A percentile compares a stretch with the other conserved stretches of the same genome.
These are phyloP conservation scores for Geotrichum histeridarum DNA, from an alignment of 1,139 yeast species.

Conservation along the genomic window DNA sequence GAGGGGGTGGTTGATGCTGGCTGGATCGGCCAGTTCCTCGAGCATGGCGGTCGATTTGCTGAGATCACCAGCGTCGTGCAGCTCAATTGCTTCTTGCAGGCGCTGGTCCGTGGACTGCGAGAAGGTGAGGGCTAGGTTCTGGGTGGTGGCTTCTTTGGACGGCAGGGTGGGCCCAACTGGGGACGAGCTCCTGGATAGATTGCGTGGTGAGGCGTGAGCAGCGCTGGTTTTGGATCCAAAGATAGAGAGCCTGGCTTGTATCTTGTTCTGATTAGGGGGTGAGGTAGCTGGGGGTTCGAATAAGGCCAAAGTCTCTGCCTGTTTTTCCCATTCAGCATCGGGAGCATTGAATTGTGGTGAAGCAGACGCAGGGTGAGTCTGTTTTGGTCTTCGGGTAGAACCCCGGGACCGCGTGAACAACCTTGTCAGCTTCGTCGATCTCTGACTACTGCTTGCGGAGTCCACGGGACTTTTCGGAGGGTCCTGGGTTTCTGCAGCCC, in stretches of 20 bases:
- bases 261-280: neutral
- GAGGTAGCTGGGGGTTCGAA: slow-evolving; percentile 2
- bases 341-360: neutral
- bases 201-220: neutral
- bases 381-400: no score
- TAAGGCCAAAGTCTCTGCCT: slow-evolving; percentile 13
- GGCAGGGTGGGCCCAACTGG: neutral
- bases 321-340: slow-evolving; percentile 7
- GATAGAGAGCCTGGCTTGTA: neutral
- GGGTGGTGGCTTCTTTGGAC: slow-evolving; percentile 1
- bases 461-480: no score
- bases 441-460: no score
- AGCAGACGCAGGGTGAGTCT: neutral
- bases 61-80: slow-evolving; percentile 31
- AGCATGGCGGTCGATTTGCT: slow-evolving; percentile 27
- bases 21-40: slow-evolving; percentile 29
- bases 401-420: no score
- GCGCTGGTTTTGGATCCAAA: neutral
- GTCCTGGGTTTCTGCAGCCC: no score
- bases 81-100: slow-evolving; percentile 32
- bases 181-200: neutral
- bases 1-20: slow-evolving; percentile 29
- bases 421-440: no score
- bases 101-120: slow-evolving; percentile 23
- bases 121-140: slow-evolving; percentile 14